Evolutionary conservation across 176 grass and related monocot species (phyloP).

Genomic region (Oryza punctata): DNA sequence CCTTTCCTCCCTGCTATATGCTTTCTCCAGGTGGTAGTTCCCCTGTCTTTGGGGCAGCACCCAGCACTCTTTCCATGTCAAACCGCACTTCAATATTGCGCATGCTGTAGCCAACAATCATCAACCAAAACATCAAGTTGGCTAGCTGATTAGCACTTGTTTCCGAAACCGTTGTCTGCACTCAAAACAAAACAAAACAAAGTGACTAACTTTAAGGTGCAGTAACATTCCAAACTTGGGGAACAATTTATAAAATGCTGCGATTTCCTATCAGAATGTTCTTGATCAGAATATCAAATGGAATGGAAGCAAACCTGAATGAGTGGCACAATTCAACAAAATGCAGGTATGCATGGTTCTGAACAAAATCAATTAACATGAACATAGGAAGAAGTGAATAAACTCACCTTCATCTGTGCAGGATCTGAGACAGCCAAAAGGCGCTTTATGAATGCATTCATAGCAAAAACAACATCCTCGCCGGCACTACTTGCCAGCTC

Average conservation of each 20-base stretch:
- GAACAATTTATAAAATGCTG: not conserved
- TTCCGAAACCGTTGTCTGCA: constrained; percentile 69
- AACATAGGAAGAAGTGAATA: not conserved
- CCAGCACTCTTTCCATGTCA: constrained; percentile 91
- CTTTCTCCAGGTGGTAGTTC: constrained; percentile 85
- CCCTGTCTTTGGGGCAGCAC: constrained; percentile 52
- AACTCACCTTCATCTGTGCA: constrained; percentile 80
- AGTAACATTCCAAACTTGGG: not conserved
- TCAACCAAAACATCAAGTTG: constrained; percentile 86
- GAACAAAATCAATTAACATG: not conserved
- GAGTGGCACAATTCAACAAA: not conserved
- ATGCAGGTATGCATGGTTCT: not conserved
- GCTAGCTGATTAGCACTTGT: constrained; percentile 77
- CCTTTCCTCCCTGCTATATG: not conserved
- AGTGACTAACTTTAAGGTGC: not conserved
- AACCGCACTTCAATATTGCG: constrained; percentile 94
- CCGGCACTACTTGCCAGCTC: constrained; percentile 83
- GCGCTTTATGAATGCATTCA: constrained; percentile 93
- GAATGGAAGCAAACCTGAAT: not conserved
- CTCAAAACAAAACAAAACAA: not conserved
- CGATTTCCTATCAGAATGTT: not conserved
- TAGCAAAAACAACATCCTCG: constrained; percentile 90
- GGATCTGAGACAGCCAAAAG: constrained; percentile 86
- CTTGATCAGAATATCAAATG: not conserved
- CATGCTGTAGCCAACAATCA: constrained; percentile 92